Evolutionary conservation across 2,329 filamentous ascomycete genomes (phyloP), one percentile per base, ranked within the genome.

Genomic region (Cercospora sojina): DNA sequence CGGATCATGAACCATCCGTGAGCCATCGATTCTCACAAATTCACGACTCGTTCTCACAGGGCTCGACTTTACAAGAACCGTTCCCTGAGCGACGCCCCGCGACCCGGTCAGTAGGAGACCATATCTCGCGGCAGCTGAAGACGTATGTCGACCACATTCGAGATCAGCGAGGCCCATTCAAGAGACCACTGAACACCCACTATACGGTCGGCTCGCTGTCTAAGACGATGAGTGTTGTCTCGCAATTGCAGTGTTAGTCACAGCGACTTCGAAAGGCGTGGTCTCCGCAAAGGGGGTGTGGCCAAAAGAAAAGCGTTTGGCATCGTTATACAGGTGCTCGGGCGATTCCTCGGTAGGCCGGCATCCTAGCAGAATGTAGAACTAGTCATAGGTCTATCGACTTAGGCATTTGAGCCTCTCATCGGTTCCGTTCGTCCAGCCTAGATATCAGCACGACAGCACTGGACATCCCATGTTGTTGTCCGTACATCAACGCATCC

Each of bases 81-180:
- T 23, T 18, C n/a, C n/a, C 18, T 12, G 12, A 43, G 27, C 18
- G 31, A 13, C 18, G 27, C 8, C 55, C 23, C n/a, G 18, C 29
- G 29, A 10, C 16, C n/a, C 38, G 29, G 16, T 27, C 62, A 59
- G 9, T 51, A 31, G 25, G 29, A 35, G 23, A 18, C 16, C n/a
- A n/a, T 27, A 27, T 18, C 6, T 32, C 41, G 35, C 43, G 20
- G 25, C 64, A 43, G 12, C 53, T 58, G 32, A 60, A 59, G 25
- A 69, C 64, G n/a, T 69, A 69, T 51, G 62, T 69, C 12, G 67
- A 69, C 18, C 58, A 69, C 20, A 62, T 69, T 35, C 64, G 67
- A 18, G 43, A 57, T 25, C 62, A 64, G 43, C 60, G 67, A 20
- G 49, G 61, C 47, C 61, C 62, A 47, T 32, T 51, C 7, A 59